Evolutionary conservation across 176 grass and related monocot species (phyloP).

Genomic region (Zea luxurians): DNA sequence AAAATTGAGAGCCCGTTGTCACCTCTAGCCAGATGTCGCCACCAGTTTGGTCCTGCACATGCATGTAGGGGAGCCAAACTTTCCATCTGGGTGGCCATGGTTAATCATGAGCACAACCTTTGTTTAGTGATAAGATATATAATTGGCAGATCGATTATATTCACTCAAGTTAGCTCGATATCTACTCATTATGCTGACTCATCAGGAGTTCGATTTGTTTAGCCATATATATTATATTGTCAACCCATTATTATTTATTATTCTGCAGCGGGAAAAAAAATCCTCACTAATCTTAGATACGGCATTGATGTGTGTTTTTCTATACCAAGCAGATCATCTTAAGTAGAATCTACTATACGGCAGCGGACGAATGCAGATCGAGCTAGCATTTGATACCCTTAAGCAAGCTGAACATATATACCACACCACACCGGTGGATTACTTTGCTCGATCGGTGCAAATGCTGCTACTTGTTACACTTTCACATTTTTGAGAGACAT

Average conservation of each 20-base stretch:
- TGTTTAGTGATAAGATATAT: neutral
- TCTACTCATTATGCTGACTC: neutral
- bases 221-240: neutral
- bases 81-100: neutral
- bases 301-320: neutral
- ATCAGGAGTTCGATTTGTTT: neutral
- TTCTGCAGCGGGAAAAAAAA: too few relatives aligned
- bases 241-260: too few relatives aligned
- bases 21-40: too few relatives aligned
- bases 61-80: too few relatives aligned
- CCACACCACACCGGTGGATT: neutral
- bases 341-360: neutral
- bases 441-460: neutral
- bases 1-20: too few relatives aligned
- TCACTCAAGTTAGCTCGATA: neutral
- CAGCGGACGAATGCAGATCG: neutral
- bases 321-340: neutral
- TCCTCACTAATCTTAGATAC: too few relatives aligned
- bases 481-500: neutral
- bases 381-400: neutral
- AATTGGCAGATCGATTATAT: neutral
- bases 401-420: neutral
- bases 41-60: too few relatives aligned
- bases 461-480: neutral
- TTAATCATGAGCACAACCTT: neutral